Conservation (phyloP, 129 eudicot genomes). For the Oenanthe sinensis region DNA sequence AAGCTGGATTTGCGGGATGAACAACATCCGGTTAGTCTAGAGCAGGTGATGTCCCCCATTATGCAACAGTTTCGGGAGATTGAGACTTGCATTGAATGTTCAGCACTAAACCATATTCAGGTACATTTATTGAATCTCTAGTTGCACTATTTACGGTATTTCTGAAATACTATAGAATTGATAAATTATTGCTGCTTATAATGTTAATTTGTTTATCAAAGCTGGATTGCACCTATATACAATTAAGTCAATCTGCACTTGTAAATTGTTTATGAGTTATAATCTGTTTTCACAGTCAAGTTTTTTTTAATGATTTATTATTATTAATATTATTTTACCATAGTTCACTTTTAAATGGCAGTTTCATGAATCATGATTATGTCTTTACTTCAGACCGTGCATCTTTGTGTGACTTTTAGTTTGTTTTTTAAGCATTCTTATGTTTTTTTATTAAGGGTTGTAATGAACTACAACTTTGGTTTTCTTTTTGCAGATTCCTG, state of each 20-base stretch:
- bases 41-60: constrained; percentile 88
- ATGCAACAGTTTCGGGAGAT: constrained; percentile 97
- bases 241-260: neutral
- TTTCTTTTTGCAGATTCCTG: constrained; percentile 61
- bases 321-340: neutral
- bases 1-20: constrained; percentile 88
- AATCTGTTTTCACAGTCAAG: neutral
- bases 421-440: neutral
- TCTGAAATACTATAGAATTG: neutral
- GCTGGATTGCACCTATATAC: neutral
- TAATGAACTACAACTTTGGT: neutral
- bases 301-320: neutral
- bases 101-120: constrained; percentile 39
- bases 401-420: neutral
- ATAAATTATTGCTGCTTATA: neutral
- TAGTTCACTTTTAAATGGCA: neutral
- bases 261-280: neutral
- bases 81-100: constrained; percentile 94
- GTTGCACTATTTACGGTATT: neutral
- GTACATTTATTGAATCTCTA: neutral
- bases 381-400: neutral
- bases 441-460: neutral
- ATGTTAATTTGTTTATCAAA: neutral
- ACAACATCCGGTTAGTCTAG: constrained; percentile 60
- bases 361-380: neutral